Conservation (phyloP, 2,329 filamentous ascomycete species). For the Aureobasidium sp. region DNA sequence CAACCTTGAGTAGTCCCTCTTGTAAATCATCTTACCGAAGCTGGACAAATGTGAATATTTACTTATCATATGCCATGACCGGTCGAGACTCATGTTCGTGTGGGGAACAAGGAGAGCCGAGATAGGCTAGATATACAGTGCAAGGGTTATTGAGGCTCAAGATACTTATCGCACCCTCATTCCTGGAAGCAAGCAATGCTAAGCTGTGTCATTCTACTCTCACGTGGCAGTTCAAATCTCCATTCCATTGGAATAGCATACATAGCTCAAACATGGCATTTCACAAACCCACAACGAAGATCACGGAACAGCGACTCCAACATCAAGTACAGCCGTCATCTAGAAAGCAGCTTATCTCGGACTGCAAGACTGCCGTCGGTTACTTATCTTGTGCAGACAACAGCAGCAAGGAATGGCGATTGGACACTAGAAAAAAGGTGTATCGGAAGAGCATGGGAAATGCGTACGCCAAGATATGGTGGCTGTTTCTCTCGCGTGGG, state of each 20-base stretch:
- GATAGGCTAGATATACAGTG: background rate
- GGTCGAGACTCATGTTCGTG: background rate
- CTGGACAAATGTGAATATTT: too few relatives aligned
- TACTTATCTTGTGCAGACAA: background rate
- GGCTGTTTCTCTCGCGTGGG: background rate
- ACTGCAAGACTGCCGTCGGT: background rate
- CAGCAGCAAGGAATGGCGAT: background rate
- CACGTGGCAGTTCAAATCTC: background rate
- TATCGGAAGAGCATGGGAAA: background rate
- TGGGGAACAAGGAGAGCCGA: background rate
- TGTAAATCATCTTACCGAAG: background rate
- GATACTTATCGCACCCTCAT: background rate
- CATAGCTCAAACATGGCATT: background rate
- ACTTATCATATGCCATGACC: constrained; percentile 32
- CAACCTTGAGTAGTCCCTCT: background rate
- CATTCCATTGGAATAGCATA: background rate
- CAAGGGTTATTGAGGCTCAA: background rate
- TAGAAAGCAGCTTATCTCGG: background rate
- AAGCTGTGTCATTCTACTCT: background rate
- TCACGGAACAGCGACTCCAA: background rate
- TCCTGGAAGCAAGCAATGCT: background rate
- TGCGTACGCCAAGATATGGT: background rate
- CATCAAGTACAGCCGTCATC: background rate
- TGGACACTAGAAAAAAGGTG: background rate
- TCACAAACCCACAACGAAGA: background rate